A percentile compares a stretch with the other conserved stretches of the same genome.
Conservation (phyloP, 805 yeast genomes). For the Hanseniaspora hatyaiensis region DNA sequence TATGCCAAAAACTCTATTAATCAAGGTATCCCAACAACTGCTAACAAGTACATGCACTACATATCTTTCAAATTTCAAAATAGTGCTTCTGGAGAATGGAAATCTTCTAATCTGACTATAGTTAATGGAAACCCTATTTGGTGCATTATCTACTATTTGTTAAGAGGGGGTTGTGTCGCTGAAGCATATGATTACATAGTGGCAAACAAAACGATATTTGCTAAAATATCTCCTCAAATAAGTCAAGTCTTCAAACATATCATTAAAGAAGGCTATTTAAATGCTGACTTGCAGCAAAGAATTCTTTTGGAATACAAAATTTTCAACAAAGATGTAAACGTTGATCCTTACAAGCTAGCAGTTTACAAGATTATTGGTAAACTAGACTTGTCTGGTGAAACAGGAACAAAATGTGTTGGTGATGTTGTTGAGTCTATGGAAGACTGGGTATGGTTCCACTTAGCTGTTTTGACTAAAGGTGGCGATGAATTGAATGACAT, state of each 20-base stretch:
- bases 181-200: conserved; percentile 67
- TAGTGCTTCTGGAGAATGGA: conserved; percentile 37
- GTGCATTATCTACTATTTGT: conserved; percentile 76
- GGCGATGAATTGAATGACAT: conserved; percentile 39
- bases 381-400: conserved; percentile 40
- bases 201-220: conserved; percentile 58
- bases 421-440: conserved; percentile 69
- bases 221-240: conserved; percentile 75
- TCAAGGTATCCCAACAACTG: conserved; percentile 60
- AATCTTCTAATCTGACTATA: conserved; percentile 42
- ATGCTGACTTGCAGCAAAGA: conserved; percentile 56
- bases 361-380: conserved; percentile 88
- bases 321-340: conserved; percentile 52
- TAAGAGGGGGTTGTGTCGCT: conserved; percentile 69
- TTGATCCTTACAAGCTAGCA: conserved; percentile 84
- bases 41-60: conserved; percentile 59
- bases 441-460: conserved; percentile 95
- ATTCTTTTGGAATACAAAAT: conserved; percentile 74
- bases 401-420: conserved; percentile 42
- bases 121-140: conserved; percentile 86
- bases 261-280: conserved; percentile 43
- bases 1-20: conserved; percentile 42
- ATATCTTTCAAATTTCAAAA: conserved; percentile 37
- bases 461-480: conserved; percentile 58
- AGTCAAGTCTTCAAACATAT: conserved; percentile 67